Conservation (phyloP, 2,329 filamentous ascomycete species). For the Lachnellula cervina region DNA sequence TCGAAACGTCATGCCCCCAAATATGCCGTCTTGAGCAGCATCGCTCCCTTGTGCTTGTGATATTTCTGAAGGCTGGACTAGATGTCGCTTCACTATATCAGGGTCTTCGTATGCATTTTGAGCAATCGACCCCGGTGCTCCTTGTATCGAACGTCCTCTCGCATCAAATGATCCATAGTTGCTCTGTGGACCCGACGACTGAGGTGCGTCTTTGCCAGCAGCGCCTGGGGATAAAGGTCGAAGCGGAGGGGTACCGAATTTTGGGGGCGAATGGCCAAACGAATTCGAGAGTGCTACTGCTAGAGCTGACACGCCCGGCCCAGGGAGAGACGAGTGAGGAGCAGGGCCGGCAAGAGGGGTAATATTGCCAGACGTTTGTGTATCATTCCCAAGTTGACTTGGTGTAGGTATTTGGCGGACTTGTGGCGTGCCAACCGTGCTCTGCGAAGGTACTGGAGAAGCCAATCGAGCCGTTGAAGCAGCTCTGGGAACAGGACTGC, state of each 20-base stretch:
- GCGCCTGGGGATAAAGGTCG: slow-evolving; percentile 54
- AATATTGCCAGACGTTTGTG: slow-evolving; percentile 38
- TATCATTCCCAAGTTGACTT: slow-evolving; percentile 36
- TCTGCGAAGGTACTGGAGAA: slow-evolving; percentile 46
- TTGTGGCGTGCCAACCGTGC: slow-evolving; percentile 41
- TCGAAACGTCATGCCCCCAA: slow-evolving; percentile 34
- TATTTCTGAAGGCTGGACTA: slow-evolving; percentile 66
- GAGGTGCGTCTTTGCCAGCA: slow-evolving; percentile 35
- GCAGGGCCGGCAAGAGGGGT: slow-evolving; percentile 61
- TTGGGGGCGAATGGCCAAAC: slow-evolving; percentile 63
- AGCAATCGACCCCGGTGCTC: slow-evolving; percentile 39
- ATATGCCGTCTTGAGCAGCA: slow-evolving; percentile 18
- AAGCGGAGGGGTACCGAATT: slow-evolving; percentile 60
- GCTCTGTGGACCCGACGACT: slow-evolving; percentile 49
- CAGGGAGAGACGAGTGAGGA: slow-evolving; percentile 55
- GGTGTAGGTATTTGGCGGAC: slow-evolving; percentile 45
- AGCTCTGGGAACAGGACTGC: slow-evolving; percentile 52
- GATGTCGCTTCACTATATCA: slow-evolving; percentile 83
- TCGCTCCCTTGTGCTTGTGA: slow-evolving; percentile 24
- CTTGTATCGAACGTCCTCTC: slow-evolving; percentile 46
- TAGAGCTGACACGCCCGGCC: slow-evolving; percentile 81
- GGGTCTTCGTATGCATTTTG: slow-evolving; percentile 74
- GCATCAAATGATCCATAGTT: slow-evolving; percentile 85
- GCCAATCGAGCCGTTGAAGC: slow-evolving; percentile 58
- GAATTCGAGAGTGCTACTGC: slow-evolving; percentile 80